Evolutionary conservation across 1,139 yeast genomes (phyloP).

Genomic region (Nakaseomyces glabratus): DNA sequence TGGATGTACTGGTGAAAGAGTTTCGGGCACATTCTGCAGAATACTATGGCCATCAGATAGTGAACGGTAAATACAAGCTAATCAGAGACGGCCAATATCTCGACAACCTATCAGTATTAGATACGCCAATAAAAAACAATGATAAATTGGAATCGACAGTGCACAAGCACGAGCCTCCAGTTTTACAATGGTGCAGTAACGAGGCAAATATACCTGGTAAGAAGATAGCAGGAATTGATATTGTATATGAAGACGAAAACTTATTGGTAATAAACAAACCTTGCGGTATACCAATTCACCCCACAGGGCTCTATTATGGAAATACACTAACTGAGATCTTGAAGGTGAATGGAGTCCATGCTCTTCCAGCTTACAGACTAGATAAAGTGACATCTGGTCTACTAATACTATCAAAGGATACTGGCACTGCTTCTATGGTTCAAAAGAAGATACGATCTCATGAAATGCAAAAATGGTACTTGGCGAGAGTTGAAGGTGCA

Average conservation of each 20-base stretch:
- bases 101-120: slow-evolving; percentile 13
- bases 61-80: slow-evolving; percentile 17
- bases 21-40: slow-evolving; percentile 39
- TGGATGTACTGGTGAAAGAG: slow-evolving; percentile 69
- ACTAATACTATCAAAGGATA: slow-evolving; percentile 47
- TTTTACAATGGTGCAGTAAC: slow-evolving; percentile 30
- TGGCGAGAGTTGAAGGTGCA: slow-evolving; percentile 54
- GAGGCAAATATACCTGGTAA: slow-evolving; percentile 13
- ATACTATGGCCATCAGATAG: slow-evolving; percentile 18
- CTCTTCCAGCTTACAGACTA: slow-evolving; percentile 58
- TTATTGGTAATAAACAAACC: slow-evolving; percentile 64
- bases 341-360: slow-evolving; percentile 32
- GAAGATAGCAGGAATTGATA: slow-evolving; percentile 29
- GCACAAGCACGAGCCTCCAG: slow-evolving; percentile 60
- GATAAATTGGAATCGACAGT: slow-evolving; percentile 41
- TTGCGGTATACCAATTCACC: slow-evolving; percentile 71
- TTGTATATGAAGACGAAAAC: slow-evolving; percentile 41
- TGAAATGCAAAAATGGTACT: slow-evolving; percentile 37
- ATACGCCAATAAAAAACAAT: slow-evolving; percentile 31
- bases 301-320: slow-evolving; percentile 54
- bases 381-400: slow-evolving; percentile 74
- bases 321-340: slow-evolving; percentile 57
- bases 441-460: slow-evolving; percentile 39
- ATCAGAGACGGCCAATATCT: slow-evolving; percentile 17
- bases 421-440: slow-evolving; percentile 37